Base-by-base conservation (phyloP, 1,284 basidiomycete species). In the Exobasidium rhododendri region DNA sequence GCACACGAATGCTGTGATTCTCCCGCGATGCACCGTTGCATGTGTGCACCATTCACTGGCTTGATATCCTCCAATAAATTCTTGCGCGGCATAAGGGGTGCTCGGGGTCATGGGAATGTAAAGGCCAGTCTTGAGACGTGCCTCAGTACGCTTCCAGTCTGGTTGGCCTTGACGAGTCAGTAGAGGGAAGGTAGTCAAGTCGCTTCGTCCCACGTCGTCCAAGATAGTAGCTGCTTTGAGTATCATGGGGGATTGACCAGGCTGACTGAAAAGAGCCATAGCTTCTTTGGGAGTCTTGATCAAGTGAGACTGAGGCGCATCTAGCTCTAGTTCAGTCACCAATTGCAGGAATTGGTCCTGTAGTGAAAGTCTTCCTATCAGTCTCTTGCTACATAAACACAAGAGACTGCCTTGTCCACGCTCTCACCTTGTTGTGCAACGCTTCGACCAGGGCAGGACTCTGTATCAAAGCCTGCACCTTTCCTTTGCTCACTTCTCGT, bases 11-110 rank as follows among this genome's bases (percentile, higher is more conserved):
- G 81, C 81, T n/a, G 76, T 78, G 59, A 82, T 66, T 40, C 74
- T 63, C 30, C 81, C 81, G 22, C 81, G 73, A 32, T 80, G 65
- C 4, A 82, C 81, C 3, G 81, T 80, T 4, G 81, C 80, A 66
- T 83, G 82, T 4, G 81, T 82, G 63, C 81, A 83, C 72, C 76
- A 82, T 73, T 82, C 81, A 32, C 65, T 63, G 0, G 77, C 66
- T 24, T 64, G 56, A 61, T 79, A 73, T 26, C 76, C 77, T 11
- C 68, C 64, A 56, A 80, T 74, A 59, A 76, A 78, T 59, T 78
- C 73, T 56, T 80, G 78, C 22, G 75, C 57, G 22, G 76, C 68
- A 62, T 78, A 80, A 0, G 73, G 74, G 1, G 70, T 75, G 0
- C 61, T 56, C 2, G 50, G 35, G 31, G 67, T 64, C 17, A 72